These are phyloP conservation scores for Dalbergia cultrata DNA, from an alignment of 306 rosid species.

Conservation along the genomic window DNA sequence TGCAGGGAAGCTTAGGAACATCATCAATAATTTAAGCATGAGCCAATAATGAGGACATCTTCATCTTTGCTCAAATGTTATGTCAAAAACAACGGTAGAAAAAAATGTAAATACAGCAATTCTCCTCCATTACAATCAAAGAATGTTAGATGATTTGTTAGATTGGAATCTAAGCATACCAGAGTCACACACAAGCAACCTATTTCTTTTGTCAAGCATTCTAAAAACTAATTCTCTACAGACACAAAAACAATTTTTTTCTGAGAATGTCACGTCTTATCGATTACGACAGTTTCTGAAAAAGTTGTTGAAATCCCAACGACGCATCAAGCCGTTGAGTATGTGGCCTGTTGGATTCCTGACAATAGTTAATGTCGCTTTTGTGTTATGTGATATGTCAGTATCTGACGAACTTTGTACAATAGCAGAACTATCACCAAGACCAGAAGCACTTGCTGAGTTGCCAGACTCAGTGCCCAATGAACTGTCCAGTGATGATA, in stretches of 20 bases:
- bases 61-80: background rate
- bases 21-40: slow-evolving; percentile 3
- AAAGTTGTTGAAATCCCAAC: slow-evolving; percentile 90
- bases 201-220: slow-evolving; percentile 52
- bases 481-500: slow-evolving; percentile 38
- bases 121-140: slow-evolving; percentile 28
- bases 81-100: background rate
- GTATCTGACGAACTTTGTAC: slow-evolving; percentile 63
- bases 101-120: background rate
- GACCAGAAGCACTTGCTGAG: slow-evolving; percentile 51
- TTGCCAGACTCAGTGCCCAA: slow-evolving; percentile 49
- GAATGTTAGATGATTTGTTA: slow-evolving; percentile 19
- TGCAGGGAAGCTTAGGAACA: background rate
- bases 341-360: slow-evolving; percentile 75
- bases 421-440: slow-evolving; percentile 54
- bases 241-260: slow-evolving; percentile 52
- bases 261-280: slow-evolving; percentile 37
- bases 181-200: slow-evolving; percentile 35
- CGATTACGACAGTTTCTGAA: slow-evolving; percentile 69
- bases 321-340: slow-evolving; percentile 79
- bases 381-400: slow-evolving; percentile 88
- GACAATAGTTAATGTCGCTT: slow-evolving; percentile 78
- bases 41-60: background rate
- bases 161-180: slow-evolving; percentile 26
- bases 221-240: slow-evolving; percentile 46